phyloP scores from a whole-genome alignment of 495 filamentous ascomycete species.

The Penicillium alfredii region DNA sequence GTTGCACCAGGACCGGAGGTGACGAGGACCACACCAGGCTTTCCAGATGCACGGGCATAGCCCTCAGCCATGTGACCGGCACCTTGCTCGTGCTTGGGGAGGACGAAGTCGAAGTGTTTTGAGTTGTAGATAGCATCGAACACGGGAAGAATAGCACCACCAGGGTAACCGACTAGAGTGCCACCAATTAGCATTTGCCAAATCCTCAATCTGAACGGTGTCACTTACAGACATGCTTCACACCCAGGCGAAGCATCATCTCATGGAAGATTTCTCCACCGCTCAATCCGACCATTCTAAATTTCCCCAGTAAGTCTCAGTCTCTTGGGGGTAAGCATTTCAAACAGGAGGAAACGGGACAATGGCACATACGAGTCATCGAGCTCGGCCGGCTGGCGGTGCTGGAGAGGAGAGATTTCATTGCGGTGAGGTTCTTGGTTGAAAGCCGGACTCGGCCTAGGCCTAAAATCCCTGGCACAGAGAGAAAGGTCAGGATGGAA shows the following conservation, averaged over 20 bases:
- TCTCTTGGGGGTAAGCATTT: constrained; percentile 1
- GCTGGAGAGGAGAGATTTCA: constrained; percentile 66
- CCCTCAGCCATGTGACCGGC: constrained; percentile 63
- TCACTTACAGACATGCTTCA: constrained; percentile 85
- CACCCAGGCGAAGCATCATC: constrained; percentile 91
- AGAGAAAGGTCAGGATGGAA: constrained; percentile 8
- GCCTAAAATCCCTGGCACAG: constrained; percentile 36
- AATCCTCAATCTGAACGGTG: constrained; percentile 1
- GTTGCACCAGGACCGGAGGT: constrained; percentile 62
- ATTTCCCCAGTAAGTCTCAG: constrained; percentile 13
- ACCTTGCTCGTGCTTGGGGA: constrained; percentile 59
- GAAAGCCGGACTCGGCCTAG: constrained; percentile 65
- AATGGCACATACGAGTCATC: constrained; percentile 56
- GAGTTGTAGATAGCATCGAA: constrained; percentile 63
- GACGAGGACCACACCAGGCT: constrained; percentile 58
- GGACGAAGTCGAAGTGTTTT: constrained; percentile 56
- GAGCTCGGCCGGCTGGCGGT: constrained; percentile 56
- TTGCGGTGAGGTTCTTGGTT: constrained; percentile 55
- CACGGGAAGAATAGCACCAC: constrained; percentile 46
- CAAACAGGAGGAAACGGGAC: neutral
- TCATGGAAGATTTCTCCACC: constrained; percentile 98
- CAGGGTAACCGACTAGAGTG: constrained; percentile 29
- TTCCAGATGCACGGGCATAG: constrained; percentile 56
- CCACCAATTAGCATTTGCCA: constrained; percentile 6
- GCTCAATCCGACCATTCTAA: constrained; percentile 85